Evolutionary conservation across 441 rosid genomes (phyloP), one percentile per base, ranked within the genome.

Genomic region (Aleurites moluccanus): DNA sequence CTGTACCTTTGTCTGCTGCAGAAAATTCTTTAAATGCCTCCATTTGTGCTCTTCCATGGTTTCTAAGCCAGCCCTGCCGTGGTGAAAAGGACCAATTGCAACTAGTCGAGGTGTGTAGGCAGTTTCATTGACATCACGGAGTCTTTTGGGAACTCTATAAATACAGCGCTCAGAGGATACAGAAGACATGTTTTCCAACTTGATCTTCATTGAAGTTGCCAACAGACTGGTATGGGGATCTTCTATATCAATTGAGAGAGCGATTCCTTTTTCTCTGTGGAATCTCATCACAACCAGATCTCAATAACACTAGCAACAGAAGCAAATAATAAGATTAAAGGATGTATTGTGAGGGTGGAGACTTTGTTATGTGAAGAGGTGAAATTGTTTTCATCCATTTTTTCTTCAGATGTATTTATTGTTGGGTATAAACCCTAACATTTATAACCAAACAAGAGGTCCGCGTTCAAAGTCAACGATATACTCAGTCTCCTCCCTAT

Each of bases 101-200:
- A 70, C 74, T 9, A 70, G 42, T 23, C 65, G 65, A 42, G 74
- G 74, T 9, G 74, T 70, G 65, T 70, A 70, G 40, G 49, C 74
- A 14, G 59, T 10, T 27, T 40, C 23, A 47, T 70, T 70, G 1
- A 70, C 53, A 56, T 70, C 74, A 0, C 65, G 74, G 38, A 70
- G 63, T 70, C 64, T 59, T 25, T 70, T 70, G 65, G 73, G 74
- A 27, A 70, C 74, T 70, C 66, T 57, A n/a, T 70, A 70, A 38
- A 70, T 57, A 25, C 65, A 57, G 13, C 65, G 38, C 11, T 65
- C 70, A 23, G 61, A 33, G 18, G 72, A 69, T 52, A 69, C 72
- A 69, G 60, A 62, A 30, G 72, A 53, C 27, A 69, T 33, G 45
- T 53, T 33, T 33, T 20, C 57, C 45, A 69, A 33, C 45, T 47